Conservation (phyloP, 208 protist genomes). For the Lotmaria passim region DNA sequence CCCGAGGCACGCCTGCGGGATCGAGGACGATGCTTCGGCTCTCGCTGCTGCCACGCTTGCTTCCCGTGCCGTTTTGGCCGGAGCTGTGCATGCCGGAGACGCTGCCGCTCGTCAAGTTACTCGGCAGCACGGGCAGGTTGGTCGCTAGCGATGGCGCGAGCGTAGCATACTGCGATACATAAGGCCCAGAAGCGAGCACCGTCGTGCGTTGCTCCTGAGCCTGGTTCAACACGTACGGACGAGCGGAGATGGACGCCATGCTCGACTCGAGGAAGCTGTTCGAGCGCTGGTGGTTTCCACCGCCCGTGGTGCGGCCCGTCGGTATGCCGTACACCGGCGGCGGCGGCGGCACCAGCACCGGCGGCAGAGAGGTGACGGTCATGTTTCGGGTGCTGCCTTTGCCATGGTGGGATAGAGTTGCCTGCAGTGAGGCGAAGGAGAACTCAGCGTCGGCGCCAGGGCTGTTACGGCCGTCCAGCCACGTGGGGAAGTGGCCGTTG, state of each 20-base stretch:
- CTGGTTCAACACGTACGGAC: constrained; percentile 39
- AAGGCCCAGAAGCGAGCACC: background rate
- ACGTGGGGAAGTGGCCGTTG: background rate
- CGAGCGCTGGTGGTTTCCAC: background rate
- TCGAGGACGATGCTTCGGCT: background rate
- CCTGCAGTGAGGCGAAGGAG: constrained; percentile 14
- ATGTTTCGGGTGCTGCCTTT: constrained; percentile 9
- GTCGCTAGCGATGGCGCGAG: background rate
- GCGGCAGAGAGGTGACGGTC: background rate
- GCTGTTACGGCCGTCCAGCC: background rate
- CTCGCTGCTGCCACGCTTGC: constrained; percentile 9
- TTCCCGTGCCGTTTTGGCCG: background rate
- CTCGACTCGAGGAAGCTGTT: constrained; percentile 17
- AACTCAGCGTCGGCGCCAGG: constrained; percentile 6
- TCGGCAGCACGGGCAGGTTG: background rate
- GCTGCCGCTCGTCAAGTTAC: background rate
- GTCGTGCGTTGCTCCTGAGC: constrained; percentile 30
- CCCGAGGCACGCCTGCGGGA: background rate
- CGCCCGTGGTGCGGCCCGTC: background rate
- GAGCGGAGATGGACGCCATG: constrained; percentile 5
- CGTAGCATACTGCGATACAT: background rate
- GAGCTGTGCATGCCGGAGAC: background rate
- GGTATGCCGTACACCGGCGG: background rate
- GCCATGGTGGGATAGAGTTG: background rate
- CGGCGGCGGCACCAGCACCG: constrained; percentile 3